Percentiles rank a stretch among this genome's conserved stretches.
phyloP scores from a whole-genome alignment of 345 rosid species.

The Capsella bursapastoris region DNA sequence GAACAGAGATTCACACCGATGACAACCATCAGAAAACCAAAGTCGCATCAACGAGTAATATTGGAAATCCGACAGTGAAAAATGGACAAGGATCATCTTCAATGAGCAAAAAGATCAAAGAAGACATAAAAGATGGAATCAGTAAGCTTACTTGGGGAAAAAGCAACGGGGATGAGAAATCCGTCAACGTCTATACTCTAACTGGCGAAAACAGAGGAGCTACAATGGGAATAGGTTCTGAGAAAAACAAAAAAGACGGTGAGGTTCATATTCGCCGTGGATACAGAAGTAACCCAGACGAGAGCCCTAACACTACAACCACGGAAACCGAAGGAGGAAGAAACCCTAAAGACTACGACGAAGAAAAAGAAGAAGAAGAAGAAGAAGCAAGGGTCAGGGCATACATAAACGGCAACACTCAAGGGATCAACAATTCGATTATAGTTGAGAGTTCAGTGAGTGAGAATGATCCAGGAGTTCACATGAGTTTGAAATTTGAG shows the following conservation, averaged over 20 bases:
- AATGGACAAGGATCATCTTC: slow-evolving; percentile 48
- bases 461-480: slow-evolving; percentile 71
- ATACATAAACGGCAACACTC: slow-evolving; percentile 69
- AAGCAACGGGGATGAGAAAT: slow-evolving; percentile 51
- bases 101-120: slow-evolving; percentile 48
- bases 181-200: slow-evolving; percentile 56
- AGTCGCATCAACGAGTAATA: slow-evolving; percentile 33
- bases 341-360: slow-evolving; percentile 30
- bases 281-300: slow-evolving; percentile 64
- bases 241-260: slow-evolving; percentile 52
- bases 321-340: slow-evolving; percentile 66
- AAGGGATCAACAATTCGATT: slow-evolving; percentile 72
- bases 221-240: slow-evolving; percentile 58
- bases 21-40: slow-evolving; percentile 45
- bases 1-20: slow-evolving; percentile 31
- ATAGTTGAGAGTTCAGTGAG: slow-evolving; percentile 58
- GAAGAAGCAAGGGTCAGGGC: slow-evolving; percentile 44
- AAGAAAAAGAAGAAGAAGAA: slow-evolving; percentile 46
- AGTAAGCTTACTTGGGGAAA: slow-evolving; percentile 55
- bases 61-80: slow-evolving; percentile 32
- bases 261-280: slow-evolving; percentile 65
- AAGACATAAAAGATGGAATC: slow-evolving; percentile 64
- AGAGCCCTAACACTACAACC: slow-evolving; percentile 57
- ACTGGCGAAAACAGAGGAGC: slow-evolving; percentile 96
- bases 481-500: slow-evolving; percentile 45